Conservation (phyloP, 2,329 filamentous ascomycete species). For the Aspergillus hortae region DNA sequence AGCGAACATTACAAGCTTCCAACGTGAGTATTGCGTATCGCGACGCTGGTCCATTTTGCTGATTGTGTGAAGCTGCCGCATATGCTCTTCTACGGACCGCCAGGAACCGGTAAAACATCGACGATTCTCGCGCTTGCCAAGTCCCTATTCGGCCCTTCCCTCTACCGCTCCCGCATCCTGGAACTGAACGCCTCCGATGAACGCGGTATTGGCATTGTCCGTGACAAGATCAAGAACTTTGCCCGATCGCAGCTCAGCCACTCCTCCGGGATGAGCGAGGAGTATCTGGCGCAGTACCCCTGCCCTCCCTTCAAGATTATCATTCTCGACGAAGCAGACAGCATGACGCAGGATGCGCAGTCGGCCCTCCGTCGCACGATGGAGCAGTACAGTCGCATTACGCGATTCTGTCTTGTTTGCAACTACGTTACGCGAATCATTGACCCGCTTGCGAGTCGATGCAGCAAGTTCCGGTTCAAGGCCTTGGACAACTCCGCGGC, state of each 20-base stretch:
- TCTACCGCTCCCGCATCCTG: conserved; percentile 90
- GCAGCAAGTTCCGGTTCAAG: conserved; percentile 98
- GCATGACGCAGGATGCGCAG: conserved; percentile 98
- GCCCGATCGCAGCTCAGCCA: conserved; percentile 91
- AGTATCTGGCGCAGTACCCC: conserved; percentile 67
- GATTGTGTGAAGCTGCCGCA: conserved; percentile 67
- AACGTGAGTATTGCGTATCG: conserved; percentile 56
- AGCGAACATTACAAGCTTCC: conserved; percentile 87
- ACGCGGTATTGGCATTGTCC: conserved; percentile 93
- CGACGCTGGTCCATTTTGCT: background rate
- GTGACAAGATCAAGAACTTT: conserved; percentile 98
- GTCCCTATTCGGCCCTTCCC: conserved; percentile 92
- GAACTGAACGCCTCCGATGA: conserved; percentile 99
- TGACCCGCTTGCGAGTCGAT: conserved; percentile 87
- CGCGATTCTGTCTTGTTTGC: conserved; percentile 93
- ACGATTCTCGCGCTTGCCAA: conserved; percentile 96
- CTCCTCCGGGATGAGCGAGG: conserved; percentile 63
- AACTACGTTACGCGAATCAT: conserved; percentile 99
- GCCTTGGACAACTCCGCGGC: conserved; percentile 85
- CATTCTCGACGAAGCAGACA: conserved; percentile 95
- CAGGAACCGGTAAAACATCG: conserved; percentile 95
- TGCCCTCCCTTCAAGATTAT: conserved; percentile 99
- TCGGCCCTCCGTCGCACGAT: conserved; percentile 89
- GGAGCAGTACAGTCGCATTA: conserved; percentile 97
- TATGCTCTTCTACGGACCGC: conserved; percentile 98